These are phyloP conservation scores for Barnettozyma populi DNA, from an alignment of 805 yeast genomes.

Conservation along the genomic window DNA sequence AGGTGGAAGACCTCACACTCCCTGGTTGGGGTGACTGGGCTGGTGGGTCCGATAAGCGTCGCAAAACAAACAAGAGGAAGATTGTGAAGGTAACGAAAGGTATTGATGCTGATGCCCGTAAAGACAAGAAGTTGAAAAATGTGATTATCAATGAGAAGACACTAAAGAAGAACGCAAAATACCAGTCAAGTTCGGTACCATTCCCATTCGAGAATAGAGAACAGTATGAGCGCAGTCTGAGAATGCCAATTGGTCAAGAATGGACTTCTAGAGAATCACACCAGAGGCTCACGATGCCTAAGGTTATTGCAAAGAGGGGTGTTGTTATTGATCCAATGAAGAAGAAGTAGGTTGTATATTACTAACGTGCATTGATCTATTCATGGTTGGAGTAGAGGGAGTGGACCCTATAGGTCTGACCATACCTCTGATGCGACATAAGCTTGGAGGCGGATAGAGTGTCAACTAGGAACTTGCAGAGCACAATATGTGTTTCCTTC, in stretches of 20 bases:
- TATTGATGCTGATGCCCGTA: constrained; percentile 64
- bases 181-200: constrained; percentile 86
- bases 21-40: constrained; percentile 97
- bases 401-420: background rate
- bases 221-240: constrained; percentile 88
- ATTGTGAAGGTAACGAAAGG: constrained; percentile 73
- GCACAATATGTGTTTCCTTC: no score
- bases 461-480: no score
- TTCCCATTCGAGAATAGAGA: constrained; percentile 91
- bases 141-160: constrained; percentile 88
- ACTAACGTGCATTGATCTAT: background rate
- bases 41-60: constrained; percentile 43
- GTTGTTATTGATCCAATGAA: constrained; percentile 86
- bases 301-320: constrained; percentile 82
- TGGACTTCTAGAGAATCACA: constrained; percentile 89
- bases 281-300: constrained; percentile 85
- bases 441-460: no score
- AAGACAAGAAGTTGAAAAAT: constrained; percentile 67
- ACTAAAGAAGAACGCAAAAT: constrained; percentile 79
- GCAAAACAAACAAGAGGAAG: constrained; percentile 17
- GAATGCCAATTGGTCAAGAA: constrained; percentile 96
- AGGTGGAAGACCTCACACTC: constrained; percentile 75
- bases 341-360: constrained; percentile 30
- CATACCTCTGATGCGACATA: no score
- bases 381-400: background rate